Evolutionary conservation across 208 protist species (phyloP), one percentile per base, ranked within the genome.

Genomic region (Blastocrithidia nonstop): DNA sequence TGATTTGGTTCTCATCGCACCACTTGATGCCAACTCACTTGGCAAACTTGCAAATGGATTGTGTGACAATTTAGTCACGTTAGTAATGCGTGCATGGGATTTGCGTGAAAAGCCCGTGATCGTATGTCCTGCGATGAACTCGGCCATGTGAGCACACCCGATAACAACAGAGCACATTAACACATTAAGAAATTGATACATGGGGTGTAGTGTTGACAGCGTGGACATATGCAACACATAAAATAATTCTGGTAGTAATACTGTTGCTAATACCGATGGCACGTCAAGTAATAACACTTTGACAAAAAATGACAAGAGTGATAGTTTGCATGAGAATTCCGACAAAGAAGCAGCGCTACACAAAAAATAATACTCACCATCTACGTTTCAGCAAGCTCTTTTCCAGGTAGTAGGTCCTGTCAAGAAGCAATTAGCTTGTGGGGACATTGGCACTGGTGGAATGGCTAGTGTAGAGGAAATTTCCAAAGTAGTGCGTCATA

Each of bases 121-220:
- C 39, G 52, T 98, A n/a, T 95, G 92, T 42, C 96, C 96, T 2
- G 95, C 96, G 9, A 99, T 99, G 96, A 99, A 99, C 73, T 97
- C 96, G 4, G 61, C 88, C 51, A 99, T 99, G 96, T 98, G 90
- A 88, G 81, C 69, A 15, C 94, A 98, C 59, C 93, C 92, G 20
- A 52, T 96, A 42, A 97, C 95, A 0, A 32, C 45, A 0, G 25
- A 49, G 55, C 91, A 97, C 45, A 21, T 96, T 0, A 13, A 36
- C 1, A 54, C 62, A 38, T 46, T 96, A 23, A 52, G 41, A 11
- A 40, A 32, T 17, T 82, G 77, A 74, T 90, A 84, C 55, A 47
- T 17, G 9, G 41, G 54, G 1, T 13, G 27, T 21, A 45, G 44
- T 1, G 23, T 16, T 26, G 6, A 8, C 13, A 24, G 20, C 13